Evolutionary conservation across 495 filamentous ascomycete genomes (phyloP), one percentile per base, ranked within the genome.

Genomic region (Talaromyces stipitatus): DNA sequence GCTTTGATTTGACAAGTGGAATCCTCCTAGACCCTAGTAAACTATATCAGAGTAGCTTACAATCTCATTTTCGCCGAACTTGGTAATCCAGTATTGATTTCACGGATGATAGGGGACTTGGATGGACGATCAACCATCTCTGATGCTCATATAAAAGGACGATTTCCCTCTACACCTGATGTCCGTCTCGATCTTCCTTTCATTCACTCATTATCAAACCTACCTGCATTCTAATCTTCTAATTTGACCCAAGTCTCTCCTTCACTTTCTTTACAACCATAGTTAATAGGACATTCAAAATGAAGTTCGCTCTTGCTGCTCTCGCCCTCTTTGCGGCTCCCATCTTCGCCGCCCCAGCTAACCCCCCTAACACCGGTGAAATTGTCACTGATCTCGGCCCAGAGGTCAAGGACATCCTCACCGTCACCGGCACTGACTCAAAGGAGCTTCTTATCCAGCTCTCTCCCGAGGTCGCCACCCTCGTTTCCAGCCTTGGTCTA

Each of bases 401-500:
- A 58, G 32, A 64, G 54, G 69, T 69, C 56, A 48, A 62, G 45
- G 43, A 58, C 41, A 58, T 65, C 58, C 66, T 73, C 38, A 60
- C 61, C 27, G 67, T 72, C 67, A 67, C 64, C 54, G 70, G 70
- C 54, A 48, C 64, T 55, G 61, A 73, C 57, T 50, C 63, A 54
- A 62, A 72, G 64, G 38, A 62, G 38, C 66, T 73, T 54, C 64
- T 73, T 46, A 28, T 73, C 56, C 57, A 70, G 59, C 66, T 73
- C 61, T 64, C 61, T 56, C 69, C 69, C 33, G 32, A 56, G 10
- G 64, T 73, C 29, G 59, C 69, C 30, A 47, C 54, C n/a, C 70
- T 73, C 58, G 53, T 70, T 50, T 27, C 60, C 28, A 55, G 59
- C 30, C 67, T 73, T 20, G 70, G 70, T 45, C 67, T 73, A 46